A percentile compares a stretch with the other conserved stretches of the same genome.
These are phyloP conservation scores for Pseudofabraea citricarpa DNA, from an alignment of 2,329 filamentous ascomycete species.

Conservation along the genomic window DNA sequence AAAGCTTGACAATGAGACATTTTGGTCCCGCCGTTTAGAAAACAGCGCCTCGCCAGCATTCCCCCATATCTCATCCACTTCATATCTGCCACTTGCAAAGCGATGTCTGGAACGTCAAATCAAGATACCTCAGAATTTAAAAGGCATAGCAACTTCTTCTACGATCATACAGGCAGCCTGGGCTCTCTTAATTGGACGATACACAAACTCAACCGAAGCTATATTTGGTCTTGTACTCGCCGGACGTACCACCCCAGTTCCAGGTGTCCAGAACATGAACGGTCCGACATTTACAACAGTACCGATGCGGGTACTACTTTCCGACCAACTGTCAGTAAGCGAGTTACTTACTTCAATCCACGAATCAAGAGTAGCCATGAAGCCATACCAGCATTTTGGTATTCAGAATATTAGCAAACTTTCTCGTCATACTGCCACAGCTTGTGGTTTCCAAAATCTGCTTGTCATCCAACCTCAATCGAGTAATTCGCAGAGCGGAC, in stretches of 20 bases:
- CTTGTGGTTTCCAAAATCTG: not conserved
- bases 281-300: conserved; percentile 38
- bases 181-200: conserved; percentile 32
- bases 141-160: not conserved
- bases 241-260: conserved; percentile 32
- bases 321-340: not conserved
- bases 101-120: not conserved
- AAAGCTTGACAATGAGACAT: not conserved
- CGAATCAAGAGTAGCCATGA: not conserved
- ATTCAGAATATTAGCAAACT: not conserved
- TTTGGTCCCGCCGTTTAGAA: conserved; percentile 23
- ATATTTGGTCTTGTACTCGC: conserved; percentile 36
- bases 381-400: not conserved
- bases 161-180: conserved; percentile 28
- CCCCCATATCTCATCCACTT: not conserved
- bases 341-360: too few species aligned
- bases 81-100: not conserved
- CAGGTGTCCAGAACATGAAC: conserved; percentile 36
- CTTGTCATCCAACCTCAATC: not conserved
- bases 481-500: too few species aligned
- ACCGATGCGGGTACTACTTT: conserved; percentile 25
- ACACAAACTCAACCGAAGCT: conserved; percentile 31
- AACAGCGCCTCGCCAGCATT: conserved; percentile 31
- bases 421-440: not conserved
- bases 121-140: not conserved